phyloP scores from a whole-genome alignment of 495 filamentous ascomycete species.

The Geopyxis carbonaria region DNA sequence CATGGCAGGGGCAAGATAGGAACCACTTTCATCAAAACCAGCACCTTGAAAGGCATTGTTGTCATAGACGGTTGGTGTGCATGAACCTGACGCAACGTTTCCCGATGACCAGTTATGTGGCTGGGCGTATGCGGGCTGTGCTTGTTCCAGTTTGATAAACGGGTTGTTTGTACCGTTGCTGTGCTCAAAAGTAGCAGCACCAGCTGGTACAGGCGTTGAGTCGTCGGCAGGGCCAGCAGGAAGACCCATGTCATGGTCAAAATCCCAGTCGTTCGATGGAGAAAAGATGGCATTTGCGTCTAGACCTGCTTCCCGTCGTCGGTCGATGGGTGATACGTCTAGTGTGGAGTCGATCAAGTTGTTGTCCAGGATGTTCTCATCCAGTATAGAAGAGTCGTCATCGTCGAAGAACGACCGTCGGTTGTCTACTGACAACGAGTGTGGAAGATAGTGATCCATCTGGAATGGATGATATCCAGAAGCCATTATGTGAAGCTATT shows the following conservation, averaged over 20 bases:
- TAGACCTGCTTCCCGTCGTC: slow-evolving; percentile 55
- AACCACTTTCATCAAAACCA: slow-evolving; percentile 26
- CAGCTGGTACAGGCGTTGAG: slow-evolving; percentile 20
- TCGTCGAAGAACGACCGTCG: slow-evolving; percentile 45
- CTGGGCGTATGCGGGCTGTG: slow-evolving; percentile 31
- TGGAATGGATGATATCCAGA: slow-evolving; percentile 22
- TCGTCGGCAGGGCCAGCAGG: slow-evolving; percentile 34
- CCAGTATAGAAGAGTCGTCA: slow-evolving; percentile 64
- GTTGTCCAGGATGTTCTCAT: slow-evolving; percentile 69
- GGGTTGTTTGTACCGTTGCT: slow-evolving; percentile 32
- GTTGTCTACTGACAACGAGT: slow-evolving; percentile 21
- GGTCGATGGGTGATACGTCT: slow-evolving; percentile 50
- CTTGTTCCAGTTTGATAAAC: slow-evolving; percentile 30
- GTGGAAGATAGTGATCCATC: slow-evolving; percentile 25
- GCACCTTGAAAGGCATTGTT: slow-evolving; percentile 24
- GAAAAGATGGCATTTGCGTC: slow-evolving; percentile 51
- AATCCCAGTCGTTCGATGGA: slow-evolving; percentile 38
- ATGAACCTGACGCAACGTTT: slow-evolving; percentile 27
- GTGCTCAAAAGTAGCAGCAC: slow-evolving; percentile 26
- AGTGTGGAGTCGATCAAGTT: slow-evolving; percentile 45
- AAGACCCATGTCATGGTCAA: slow-evolving; percentile 36
- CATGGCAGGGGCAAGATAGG: slow-evolving; percentile 24
- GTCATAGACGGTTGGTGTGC: slow-evolving; percentile 28
- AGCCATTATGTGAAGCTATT: slow-evolving; percentile 14
- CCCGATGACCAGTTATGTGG: slow-evolving; percentile 28